Evolutionary conservation across 495 filamentous ascomycete species (phyloP).

Genomic region (Podospora bellae-mahoneyi): DNA sequence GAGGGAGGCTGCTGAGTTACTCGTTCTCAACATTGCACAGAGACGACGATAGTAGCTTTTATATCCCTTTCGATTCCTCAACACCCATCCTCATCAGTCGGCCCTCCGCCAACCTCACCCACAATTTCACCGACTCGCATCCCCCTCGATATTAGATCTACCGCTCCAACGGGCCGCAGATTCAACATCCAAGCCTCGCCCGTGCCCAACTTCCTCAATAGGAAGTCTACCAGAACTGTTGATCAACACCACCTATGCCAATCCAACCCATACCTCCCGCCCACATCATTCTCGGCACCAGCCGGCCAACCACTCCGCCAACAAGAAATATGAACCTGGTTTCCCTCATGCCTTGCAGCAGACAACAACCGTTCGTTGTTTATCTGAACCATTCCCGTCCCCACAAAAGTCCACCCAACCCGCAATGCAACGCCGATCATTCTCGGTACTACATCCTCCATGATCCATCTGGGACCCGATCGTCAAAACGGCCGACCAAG

Average conservation of each 20-base stretch:
- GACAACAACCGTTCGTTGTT: background rate
- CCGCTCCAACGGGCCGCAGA: constrained; percentile 14
- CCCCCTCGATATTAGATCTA: constrained; percentile 16
- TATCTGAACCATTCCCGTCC: background rate
- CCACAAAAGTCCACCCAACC: background rate
- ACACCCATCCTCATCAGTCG: background rate
- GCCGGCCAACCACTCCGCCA: background rate
- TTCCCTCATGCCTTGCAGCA: background rate
- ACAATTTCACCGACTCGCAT: constrained; percentile 7
- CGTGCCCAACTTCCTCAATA: background rate
- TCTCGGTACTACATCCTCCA: background rate
- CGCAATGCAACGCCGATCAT: background rate
- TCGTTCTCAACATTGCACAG: background rate
- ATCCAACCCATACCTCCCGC: background rate
- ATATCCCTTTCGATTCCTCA: background rate
- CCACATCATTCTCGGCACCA: background rate
- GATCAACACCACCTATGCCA: background rate
- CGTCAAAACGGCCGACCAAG: background rate
- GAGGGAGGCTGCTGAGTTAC: background rate
- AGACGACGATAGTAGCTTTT: background rate
- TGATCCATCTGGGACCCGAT: background rate
- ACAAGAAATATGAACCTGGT: background rate
- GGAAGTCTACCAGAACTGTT: background rate
- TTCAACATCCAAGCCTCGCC: background rate
- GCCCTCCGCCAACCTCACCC: background rate